A percentile compares a stretch with the other conserved stretches of the same genome.
phyloP scores from a whole-genome alignment of 2,329 filamentous ascomycete genomes.

The Stagonosporopsis cucurbitacearum region DNA sequence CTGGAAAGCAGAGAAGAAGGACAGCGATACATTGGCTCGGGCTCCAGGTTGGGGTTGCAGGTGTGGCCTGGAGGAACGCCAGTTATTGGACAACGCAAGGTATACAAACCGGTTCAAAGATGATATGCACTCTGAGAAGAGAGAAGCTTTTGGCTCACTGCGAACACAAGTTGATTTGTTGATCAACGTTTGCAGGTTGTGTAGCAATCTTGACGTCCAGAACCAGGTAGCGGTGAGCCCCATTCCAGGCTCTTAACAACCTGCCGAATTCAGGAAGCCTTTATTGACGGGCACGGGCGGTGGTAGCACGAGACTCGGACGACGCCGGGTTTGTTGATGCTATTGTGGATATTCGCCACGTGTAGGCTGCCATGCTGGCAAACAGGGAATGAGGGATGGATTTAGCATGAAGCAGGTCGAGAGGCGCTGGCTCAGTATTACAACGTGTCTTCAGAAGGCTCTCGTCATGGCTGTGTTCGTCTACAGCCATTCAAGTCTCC shows the following conservation, averaged over 20 bases:
- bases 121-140: not conserved
- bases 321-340: not conserved
- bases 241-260: conserved; percentile 11
- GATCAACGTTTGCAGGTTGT: not conserved
- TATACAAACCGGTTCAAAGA: too few species aligned
- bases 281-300: not conserved
- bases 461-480: not conserved
- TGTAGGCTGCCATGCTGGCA: conserved; percentile 5
- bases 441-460: not conserved
- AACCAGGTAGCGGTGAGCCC: not conserved
- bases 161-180: not conserved
- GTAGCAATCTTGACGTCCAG: not conserved
- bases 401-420: not conserved
- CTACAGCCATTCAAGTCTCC: not conserved
- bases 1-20: not conserved
- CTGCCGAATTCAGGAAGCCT: conserved; percentile 3
- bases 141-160: not conserved
- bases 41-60: not conserved
- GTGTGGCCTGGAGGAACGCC: too few species aligned
- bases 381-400: not conserved
- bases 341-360: conserved; percentile 12
- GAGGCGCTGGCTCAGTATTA: not conserved
- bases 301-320: conserved; percentile 2
- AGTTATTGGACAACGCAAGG: too few species aligned
- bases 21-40: not conserved